Base-by-base conservation (phyloP, 768 basidiomycete genomes). In the Rhodotorula graminis region DNA sequence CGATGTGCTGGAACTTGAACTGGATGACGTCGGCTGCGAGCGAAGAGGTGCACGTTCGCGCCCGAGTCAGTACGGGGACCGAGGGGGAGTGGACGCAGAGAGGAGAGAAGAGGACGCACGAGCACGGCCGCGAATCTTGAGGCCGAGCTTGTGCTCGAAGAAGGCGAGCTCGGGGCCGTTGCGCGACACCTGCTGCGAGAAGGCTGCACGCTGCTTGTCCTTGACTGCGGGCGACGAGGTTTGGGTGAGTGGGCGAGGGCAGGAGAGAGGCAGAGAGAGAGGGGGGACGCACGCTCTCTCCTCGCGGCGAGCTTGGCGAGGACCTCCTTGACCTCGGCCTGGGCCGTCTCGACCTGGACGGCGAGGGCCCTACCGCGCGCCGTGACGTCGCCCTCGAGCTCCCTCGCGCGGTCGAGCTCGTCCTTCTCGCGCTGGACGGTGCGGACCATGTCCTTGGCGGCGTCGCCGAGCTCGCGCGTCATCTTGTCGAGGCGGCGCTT, bases 1-100 rank as follows among this genome's bases (percentile, higher is more conserved):
- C 75, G 46, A 76, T 23, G 60, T 71, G 52, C 18, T 47, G n/a
- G 57, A 73, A 76, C n/a, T 65, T 68, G 69, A 76, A 76, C 49
- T 65, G 69, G 18, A 76, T 71, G 40, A 71, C 53, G 31, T 73
- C 75, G 37, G 58, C 72, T 72, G 50, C 19, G 49, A 0, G 18
- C 12, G 5, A 18, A 53, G 11, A 44, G 15, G 42, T 9, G 42
- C 42, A 15, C n/a, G n/a, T n/a, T n/a, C n/a, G n/a, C n/a, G n/a
- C n/a, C n/a, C n/a, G n/a, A n/a, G n/a, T n/a, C n/a, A n/a, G n/a
- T n/a, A n/a, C n/a, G n/a, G n/a, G n/a, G n/a, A n/a, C n/a, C n/a
- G n/a, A n/a, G n/a, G n/a, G n/a, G n/a, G n/a, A n/a, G n/a, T n/a
- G n/a, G n/a, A n/a, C n/a, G 44, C 3, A 25, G 61, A 44, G 2